phyloP scores from a whole-genome alignment of 129 eudicot genomes.

The Flaveria brownii region DNA sequence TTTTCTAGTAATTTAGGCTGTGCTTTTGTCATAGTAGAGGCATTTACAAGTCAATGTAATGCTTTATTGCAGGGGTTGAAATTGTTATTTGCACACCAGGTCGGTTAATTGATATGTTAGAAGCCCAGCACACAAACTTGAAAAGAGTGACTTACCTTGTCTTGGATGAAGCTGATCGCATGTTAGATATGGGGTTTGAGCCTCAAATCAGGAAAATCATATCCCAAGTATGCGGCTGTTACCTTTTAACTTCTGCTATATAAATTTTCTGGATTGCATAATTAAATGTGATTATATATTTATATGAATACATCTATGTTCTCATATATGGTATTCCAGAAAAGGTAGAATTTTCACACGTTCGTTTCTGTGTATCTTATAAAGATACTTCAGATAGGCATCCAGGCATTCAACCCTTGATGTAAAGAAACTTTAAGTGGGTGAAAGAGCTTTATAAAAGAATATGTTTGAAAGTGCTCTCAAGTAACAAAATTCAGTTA shows the following conservation, averaged over 20 bases:
- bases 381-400: neutral
- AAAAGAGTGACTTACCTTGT: constrained; percentile 94
- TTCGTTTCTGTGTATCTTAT: neutral
- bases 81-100: constrained; percentile 96
- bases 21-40: constrained; percentile 2
- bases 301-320: constrained; percentile 2
- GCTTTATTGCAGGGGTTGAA: constrained; percentile 74
- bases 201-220: constrained; percentile 95
- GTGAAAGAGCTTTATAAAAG: neutral
- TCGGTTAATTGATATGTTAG: constrained; percentile 91
- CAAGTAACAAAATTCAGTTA: too few relatives aligned
- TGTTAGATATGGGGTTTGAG: constrained; percentile 99
- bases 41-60: constrained; percentile 9
- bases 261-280: neutral
- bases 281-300: neutral
- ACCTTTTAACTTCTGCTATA: neutral
- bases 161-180: constrained; percentile 98
- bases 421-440: constrained; percentile 1
- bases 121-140: constrained; percentile 87
- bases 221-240: constrained; percentile 51
- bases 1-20: neutral
- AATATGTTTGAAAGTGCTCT: too few relatives aligned
- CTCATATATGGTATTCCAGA: neutral
- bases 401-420: neutral
- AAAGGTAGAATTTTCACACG: neutral